Evolutionary conservation across 768 basidiomycete species (phyloP).

Genomic region (Boletus vinaceobasis): DNA sequence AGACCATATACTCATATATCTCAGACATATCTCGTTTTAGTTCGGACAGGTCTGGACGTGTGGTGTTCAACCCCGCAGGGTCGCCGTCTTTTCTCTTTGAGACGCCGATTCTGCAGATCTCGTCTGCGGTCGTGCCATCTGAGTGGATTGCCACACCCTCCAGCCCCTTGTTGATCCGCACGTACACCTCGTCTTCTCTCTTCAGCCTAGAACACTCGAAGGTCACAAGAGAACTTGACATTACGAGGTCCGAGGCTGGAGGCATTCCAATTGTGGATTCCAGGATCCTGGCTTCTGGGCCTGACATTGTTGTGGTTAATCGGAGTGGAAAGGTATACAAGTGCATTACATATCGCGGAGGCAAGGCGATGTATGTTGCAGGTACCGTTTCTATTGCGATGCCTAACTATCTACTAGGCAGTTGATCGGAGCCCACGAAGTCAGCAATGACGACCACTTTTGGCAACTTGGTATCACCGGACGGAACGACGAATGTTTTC

Average conservation of each 20-base stretch:
- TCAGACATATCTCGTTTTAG: constrained; percentile 50
- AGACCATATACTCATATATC: constrained; percentile 3
- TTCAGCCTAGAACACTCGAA: constrained; percentile 28
- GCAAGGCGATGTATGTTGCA: constrained; percentile 40
- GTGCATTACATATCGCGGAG: constrained; percentile 37
- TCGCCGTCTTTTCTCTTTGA: constrained; percentile 46
- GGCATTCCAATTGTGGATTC: constrained; percentile 47
- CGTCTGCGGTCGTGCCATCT: constrained; percentile 28
- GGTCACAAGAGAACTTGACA: constrained; percentile 34
- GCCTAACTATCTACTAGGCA: constrained; percentile 20
- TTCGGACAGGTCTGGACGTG: constrained; percentile 15
- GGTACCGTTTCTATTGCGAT: background rate
- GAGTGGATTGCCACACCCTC: constrained; percentile 12
- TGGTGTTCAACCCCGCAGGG: constrained; percentile 34
- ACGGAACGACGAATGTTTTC: constrained; percentile 37
- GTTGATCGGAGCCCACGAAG: constrained; percentile 9
- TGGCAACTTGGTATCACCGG: constrained; percentile 49
- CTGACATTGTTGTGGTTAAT: constrained; percentile 45
- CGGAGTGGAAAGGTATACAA: constrained; percentile 51
- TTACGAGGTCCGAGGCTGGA: constrained; percentile 41
- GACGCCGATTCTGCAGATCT: constrained; percentile 69
- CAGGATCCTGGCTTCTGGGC: constrained; percentile 32
- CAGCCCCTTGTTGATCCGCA: constrained; percentile 40
- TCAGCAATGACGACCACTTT: constrained; percentile 34
- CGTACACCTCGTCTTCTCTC: constrained; percentile 42